Base-by-base conservation (phyloP, 202 grass and related monocot genomes). In the Setaria viridis region DNA sequence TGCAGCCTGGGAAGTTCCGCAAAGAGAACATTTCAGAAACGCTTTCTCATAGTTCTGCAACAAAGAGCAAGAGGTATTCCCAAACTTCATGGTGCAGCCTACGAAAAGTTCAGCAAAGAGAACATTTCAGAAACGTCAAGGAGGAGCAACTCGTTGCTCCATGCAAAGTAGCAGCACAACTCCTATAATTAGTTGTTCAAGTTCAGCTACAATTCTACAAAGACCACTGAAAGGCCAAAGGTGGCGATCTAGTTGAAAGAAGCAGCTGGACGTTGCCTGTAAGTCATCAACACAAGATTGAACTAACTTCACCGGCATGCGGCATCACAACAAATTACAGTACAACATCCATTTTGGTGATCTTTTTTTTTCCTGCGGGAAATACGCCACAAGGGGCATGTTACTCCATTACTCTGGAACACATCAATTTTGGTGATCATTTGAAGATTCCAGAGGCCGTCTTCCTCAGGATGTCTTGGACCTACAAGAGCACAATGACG, bases 361-460 rank as follows among this genome's bases (percentile, higher is more conserved):
- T 62, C 21, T 30, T 25, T 60, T 29, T 60, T 6, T 41, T 41
- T 5, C 39, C 5, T 0, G 5, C 5, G 34, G 34, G 34, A 3
- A 41, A 39, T 39, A 9, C 43, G 5, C 43, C 6, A 9, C 7
- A 46, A 46, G 43, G 7, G 43, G 43, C 43, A 46, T 33, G 60
- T 63, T 33, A 32, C 29, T 32, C 29, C 60, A 63, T 63, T 13
- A 63, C 29, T 63, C 29, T 14, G 29, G 12, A 15, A 56, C 9
- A 6, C 1, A 48, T 76, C 47, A 43, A 80, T 60, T 50, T 32
- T 46, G 65, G 65, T 34, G 55, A 62, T 92, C 67, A 95, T 72
- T 80, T 86, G 69, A 95, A 92, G 78, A 95, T 91, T 82, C 90
- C 93, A 72, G 66, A 82, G 2, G 88, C 93, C 10, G 90, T 80